Conservation (phyloP, 495 filamentous ascomycete genomes). For the Monascus purpureus region DNA sequence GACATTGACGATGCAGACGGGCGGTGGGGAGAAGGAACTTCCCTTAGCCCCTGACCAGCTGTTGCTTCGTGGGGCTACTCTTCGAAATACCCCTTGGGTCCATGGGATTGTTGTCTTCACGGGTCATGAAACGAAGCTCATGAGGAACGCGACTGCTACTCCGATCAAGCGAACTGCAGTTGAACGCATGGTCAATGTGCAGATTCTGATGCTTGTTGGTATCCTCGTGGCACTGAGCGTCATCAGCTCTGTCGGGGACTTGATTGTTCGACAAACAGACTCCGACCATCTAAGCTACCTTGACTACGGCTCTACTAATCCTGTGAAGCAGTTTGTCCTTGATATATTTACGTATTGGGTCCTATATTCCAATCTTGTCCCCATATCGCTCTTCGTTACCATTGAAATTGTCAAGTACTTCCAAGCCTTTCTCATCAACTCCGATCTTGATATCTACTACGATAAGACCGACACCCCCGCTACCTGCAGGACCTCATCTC, state of each 20-base stretch:
- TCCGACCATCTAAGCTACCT: conserved; percentile 54
- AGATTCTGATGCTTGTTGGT: conserved; percentile 77
- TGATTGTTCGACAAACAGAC: conserved; percentile 56
- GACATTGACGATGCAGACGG: conserved; percentile 81
- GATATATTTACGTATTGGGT: conserved; percentile 99
- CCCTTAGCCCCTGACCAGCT: conserved; percentile 71
- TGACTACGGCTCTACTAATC: conserved; percentile 41
- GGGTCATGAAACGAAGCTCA: conserved; percentile 96
- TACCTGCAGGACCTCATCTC: conserved; percentile 85
- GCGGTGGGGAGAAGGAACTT: conserved; percentile 92
- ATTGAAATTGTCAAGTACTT: conserved; percentile 97
- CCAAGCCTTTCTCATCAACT: conserved; percentile 93
- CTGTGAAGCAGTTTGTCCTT: conserved; percentile 72
- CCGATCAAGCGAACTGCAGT: conserved; percentile 97
- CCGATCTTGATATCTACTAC: conserved; percentile 96
- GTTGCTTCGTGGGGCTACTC: conserved; percentile 80
- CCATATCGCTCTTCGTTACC: conserved; percentile 95
- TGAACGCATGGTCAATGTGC: conserved; percentile 80
- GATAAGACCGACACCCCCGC: conserved; percentile 90
- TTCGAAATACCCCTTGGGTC: conserved; percentile 96
- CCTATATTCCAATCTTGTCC: conserved; percentile 91
- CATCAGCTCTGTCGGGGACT: conserved; percentile 80
- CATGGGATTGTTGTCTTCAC: conserved; percentile 96
- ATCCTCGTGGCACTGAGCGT: conserved; percentile 77
- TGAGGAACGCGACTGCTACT: conserved; percentile 95